A percentile compares a stretch with the other conserved stretches of the same genome.
Evolutionary conservation across 208 protist species (phyloP).

Genomic region (Porcisia hertigi): DNA sequence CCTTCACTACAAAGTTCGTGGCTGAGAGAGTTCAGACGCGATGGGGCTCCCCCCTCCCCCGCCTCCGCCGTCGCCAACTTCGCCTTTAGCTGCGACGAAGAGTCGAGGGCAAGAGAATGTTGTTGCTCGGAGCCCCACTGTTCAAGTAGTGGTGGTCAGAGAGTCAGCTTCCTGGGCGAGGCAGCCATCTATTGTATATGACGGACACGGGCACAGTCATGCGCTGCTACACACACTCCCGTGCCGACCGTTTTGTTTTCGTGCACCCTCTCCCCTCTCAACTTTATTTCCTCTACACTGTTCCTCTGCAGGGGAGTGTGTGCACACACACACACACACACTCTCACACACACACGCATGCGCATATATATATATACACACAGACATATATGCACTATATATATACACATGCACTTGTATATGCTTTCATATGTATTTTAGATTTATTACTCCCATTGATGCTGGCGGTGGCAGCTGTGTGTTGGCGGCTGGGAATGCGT

Average conservation of each 20-base stretch:
- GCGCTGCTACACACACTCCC: too few relatives aligned
- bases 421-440: too few relatives aligned
- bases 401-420: too few relatives aligned
- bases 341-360: background rate
- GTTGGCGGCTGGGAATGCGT: too few relatives aligned
- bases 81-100: background rate
- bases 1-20: constrained; percentile 74
- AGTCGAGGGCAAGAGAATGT: background rate
- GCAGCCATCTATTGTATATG: background rate
- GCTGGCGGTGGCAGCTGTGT: too few relatives aligned
- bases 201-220: background rate
- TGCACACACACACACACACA: background rate
- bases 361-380: too few relatives aligned
- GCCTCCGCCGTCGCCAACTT: too few relatives aligned
- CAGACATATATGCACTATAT: background rate
- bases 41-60: background rate
- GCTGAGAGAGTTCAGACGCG: constrained; percentile 31
- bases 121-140: background rate
- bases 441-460: too few relatives aligned
- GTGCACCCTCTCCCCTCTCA: background rate
- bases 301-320: background rate
- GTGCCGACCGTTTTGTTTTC: background rate
- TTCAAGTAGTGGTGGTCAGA: background rate
- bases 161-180: background rate
- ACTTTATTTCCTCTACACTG: background rate